Percentiles rank a stretch among this genome's conserved stretches.
Evolutionary conservation across 495 filamentous ascomycete species (phyloP).

Genomic region (Oidiodendron maius): DNA sequence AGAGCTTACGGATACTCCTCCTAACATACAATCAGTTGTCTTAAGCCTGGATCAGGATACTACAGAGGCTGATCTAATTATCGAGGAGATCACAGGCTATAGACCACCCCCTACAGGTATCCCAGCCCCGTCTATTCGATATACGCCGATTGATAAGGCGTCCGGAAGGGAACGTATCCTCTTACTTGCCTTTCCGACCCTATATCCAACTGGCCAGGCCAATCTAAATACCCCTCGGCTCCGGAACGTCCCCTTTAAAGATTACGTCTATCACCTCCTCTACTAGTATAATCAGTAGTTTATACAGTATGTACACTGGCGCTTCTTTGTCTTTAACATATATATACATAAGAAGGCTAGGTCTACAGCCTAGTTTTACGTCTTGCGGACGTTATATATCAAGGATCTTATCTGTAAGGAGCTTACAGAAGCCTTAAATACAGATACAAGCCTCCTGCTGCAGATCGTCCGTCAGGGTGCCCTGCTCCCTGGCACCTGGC

Average conservation of each 20-base stretch:
- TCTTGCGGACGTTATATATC: conserved; percentile 1
- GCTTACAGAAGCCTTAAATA: not conserved
- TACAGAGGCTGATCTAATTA: not conserved
- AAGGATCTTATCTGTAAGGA: not conserved
- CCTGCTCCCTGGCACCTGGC: not conserved
- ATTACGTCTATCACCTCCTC: conserved; percentile 1
- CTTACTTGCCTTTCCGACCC: not conserved
- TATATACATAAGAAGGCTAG: not conserved
- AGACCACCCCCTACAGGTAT: not conserved
- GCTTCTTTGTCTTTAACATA: conserved; percentile 2
- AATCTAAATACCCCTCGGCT: not conserved
- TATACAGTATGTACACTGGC: not conserved
- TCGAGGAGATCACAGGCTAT: not conserved
- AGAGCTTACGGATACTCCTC: not conserved
- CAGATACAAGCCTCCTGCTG: not conserved
- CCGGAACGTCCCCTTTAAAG: not conserved
- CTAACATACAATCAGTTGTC: not conserved
- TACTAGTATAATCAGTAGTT: not conserved
- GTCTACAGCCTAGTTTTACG: not conserved
- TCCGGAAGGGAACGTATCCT: conserved; percentile 4
- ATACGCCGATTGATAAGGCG: conserved; percentile 5
- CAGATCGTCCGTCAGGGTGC: conserved; percentile 3
- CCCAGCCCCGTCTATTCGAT: not conserved
- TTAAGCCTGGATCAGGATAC: not conserved
- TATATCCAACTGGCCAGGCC: conserved; percentile 2